These are phyloP conservation scores for Zymoseptoria pseudotritici DNA, from an alignment of 2,329 filamentous ascomycete genomes.

Conservation along the genomic window DNA sequence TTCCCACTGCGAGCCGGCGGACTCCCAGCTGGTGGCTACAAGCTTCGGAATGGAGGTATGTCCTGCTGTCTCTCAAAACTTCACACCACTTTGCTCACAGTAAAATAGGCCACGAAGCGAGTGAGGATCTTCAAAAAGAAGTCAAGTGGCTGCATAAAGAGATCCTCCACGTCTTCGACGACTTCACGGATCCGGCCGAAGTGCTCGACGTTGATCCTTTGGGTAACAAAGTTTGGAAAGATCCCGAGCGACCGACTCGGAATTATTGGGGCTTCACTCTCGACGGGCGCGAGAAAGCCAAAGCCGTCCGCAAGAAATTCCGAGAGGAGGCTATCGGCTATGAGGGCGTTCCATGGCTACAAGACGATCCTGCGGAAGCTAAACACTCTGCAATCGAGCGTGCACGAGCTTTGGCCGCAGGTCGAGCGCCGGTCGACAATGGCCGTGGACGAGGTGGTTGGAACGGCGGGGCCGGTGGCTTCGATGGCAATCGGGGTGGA, in stretches of 20 bases:
- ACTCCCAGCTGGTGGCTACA: slow-evolving; percentile 22
- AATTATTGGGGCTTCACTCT: slow-evolving; percentile 27
- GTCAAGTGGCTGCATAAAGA: slow-evolving; percentile 19
- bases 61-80: neutral
- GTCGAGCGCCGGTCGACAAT: neutral
- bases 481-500: neutral
- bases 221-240: slow-evolving; percentile 28
- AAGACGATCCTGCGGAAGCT: slow-evolving; percentile 6
- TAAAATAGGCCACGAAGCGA: slow-evolving; percentile 14
- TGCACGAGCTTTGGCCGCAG: slow-evolving; percentile 14
- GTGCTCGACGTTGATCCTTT: slow-evolving; percentile 26
- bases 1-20: slow-evolving; percentile 22
- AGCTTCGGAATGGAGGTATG: slow-evolving; percentile 18
- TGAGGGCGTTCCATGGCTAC: slow-evolving; percentile 10
- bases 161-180: slow-evolving; percentile 21
- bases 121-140: slow-evolving; percentile 15
- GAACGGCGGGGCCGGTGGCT: neutral
- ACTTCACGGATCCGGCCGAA: slow-evolving; percentile 21
- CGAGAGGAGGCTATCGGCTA: slow-evolving; percentile 16
- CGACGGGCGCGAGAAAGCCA: slow-evolving; percentile 19
- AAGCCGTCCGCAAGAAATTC: slow-evolving; percentile 14
- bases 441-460: slow-evolving; percentile 3
- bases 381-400: slow-evolving; percentile 16
- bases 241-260: slow-evolving; percentile 23
- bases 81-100: neutral